Percentiles rank a stretch among this genome's conserved stretches.
phyloP scores from a whole-genome alignment of 2,329 filamentous ascomycete genomes.

The Fusarium sp. region DNA sequence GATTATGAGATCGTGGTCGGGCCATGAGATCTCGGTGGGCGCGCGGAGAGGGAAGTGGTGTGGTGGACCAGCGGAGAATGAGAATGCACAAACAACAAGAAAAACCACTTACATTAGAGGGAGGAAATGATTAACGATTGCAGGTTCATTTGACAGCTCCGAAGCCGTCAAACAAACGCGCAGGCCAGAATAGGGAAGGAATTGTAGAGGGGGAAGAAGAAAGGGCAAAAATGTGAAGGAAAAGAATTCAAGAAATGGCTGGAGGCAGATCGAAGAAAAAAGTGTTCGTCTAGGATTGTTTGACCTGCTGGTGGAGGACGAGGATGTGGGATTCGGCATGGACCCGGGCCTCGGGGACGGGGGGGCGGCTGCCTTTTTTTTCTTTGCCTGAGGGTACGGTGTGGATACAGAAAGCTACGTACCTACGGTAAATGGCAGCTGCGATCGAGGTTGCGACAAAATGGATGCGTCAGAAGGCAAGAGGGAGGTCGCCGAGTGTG shows the following conservation, averaged over 20 bases:
- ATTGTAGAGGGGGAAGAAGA: conserved; percentile 34
- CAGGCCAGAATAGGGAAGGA: conserved; percentile 52
- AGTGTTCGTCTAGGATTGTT: conserved; percentile 40
- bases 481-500: conserved; percentile 37
- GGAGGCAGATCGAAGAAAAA: conserved; percentile 34
- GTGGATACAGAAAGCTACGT: conserved; percentile 32
- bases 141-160: conserved; percentile 99
- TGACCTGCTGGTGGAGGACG: conserved; percentile 36
- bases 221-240: conserved; percentile 29
- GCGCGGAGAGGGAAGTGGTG: conserved; percentile 30
- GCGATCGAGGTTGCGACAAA: conserved; percentile 16
- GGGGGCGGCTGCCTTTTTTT: conserved; percentile 45
- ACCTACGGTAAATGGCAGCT: conserved; percentile 3
- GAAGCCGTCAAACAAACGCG: conserved; percentile 92
- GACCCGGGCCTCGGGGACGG: conserved; percentile 35
- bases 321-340: conserved; percentile 38
- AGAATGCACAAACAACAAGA: background rate
- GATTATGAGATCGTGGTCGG: conserved; percentile 43
- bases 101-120: conserved; percentile 65
- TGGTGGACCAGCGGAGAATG: conserved; percentile 33
- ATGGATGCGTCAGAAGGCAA: conserved; percentile 28
- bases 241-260: conserved; percentile 35
- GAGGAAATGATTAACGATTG: conserved; percentile 68
- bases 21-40: conserved; percentile 40
- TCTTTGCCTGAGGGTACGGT: conserved; percentile 42